Percentiles rank a stretch among this genome's conserved stretches.
Evolutionary conservation across 208 protist species (phyloP).

Genomic region (Vickermania ingenoplastis): DNA sequence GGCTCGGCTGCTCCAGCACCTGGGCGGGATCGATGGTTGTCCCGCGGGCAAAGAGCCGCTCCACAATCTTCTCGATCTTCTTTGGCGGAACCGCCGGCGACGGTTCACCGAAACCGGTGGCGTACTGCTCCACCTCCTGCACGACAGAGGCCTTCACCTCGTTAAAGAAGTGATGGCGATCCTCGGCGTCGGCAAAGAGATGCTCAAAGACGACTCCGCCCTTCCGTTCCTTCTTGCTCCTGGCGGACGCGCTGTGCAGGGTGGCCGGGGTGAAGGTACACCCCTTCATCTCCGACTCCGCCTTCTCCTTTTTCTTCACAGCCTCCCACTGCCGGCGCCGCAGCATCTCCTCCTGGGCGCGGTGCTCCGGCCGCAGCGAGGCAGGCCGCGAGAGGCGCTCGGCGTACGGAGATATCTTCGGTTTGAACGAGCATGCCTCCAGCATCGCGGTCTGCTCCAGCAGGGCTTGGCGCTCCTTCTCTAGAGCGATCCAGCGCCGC

Average conservation of each 20-base stretch:
- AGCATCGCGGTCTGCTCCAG: conserved; percentile 43
- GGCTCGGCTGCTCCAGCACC: background rate
- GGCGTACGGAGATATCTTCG: conserved; percentile 56
- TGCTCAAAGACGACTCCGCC: conserved; percentile 35
- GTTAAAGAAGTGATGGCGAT: conserved; percentile 32
- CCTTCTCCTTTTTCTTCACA: conserved; percentile 37
- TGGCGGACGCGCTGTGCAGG: conserved; percentile 27
- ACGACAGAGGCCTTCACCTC: conserved; percentile 24
- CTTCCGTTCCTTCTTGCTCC: conserved; percentile 14
- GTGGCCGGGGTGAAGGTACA: conserved; percentile 84
- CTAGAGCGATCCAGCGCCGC: conserved; percentile 71
- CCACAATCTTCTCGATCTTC: conserved; percentile 44
- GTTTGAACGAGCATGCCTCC: conserved; percentile 69
- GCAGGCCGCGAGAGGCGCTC: conserved; percentile 41
- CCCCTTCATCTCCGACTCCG: conserved; percentile 44
- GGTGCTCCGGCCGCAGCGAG: conserved; percentile 56
- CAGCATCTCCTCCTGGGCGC: conserved; percentile 51
- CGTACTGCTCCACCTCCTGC: conserved; percentile 44
- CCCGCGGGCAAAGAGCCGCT: conserved; percentile 41
- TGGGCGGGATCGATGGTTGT: conserved; percentile 12
- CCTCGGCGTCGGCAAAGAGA: conserved; percentile 51
- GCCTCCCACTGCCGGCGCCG: conserved; percentile 52
- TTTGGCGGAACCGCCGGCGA: conserved; percentile 9
- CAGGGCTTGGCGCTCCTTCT: conserved; percentile 55
- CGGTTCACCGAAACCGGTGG: conserved; percentile 7